phyloP scores from a whole-genome alignment of 2,329 filamentous ascomycete genomes.

The Xylariaceae sp. region DNA sequence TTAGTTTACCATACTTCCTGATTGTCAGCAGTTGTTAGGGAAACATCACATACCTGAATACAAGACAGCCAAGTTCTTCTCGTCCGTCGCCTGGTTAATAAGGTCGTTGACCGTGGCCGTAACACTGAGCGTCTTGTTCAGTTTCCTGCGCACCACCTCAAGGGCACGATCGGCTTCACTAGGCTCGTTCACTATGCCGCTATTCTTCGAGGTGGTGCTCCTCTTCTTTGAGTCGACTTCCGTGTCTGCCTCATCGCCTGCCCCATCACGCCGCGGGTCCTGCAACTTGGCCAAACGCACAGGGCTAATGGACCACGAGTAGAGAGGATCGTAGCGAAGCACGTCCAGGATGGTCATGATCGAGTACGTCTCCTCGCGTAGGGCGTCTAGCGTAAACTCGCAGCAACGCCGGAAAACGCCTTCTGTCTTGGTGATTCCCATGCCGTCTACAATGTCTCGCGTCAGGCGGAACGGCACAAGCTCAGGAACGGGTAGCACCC shows the following conservation, averaged over 20 bases:
- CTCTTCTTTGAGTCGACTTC: slow-evolving; percentile 40
- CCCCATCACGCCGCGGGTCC: slow-evolving; percentile 50
- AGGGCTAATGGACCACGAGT: slow-evolving; percentile 87
- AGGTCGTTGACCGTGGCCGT: slow-evolving; percentile 94
- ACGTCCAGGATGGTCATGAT: slow-evolving; percentile 99
- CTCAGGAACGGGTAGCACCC: slow-evolving; percentile 91
- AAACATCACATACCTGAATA: slow-evolving; percentile 62
- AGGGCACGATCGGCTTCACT: slow-evolving; percentile 86
- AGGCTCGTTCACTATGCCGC: slow-evolving; percentile 47
- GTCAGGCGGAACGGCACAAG: slow-evolving; percentile 93
- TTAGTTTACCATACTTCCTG: slow-evolving; percentile 15
- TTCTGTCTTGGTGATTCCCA: slow-evolving; percentile 93
- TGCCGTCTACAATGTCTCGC: slow-evolving; percentile 90
- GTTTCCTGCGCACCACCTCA: slow-evolving; percentile 90
- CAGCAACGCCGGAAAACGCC: slow-evolving; percentile 97
- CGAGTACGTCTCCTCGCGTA: slow-evolving; percentile 90
- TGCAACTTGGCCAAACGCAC: slow-evolving; percentile 60
- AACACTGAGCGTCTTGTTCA: slow-evolving; percentile 89
- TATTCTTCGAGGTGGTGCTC: slow-evolving; percentile 27
- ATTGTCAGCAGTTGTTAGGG: neutral
- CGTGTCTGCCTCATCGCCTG: slow-evolving; percentile 34
- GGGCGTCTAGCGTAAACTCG: slow-evolving; percentile 90
- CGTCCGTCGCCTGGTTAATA: slow-evolving; percentile 92
- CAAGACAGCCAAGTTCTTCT: slow-evolving; percentile 82
- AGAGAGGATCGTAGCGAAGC: slow-evolving; percentile 92